Evolutionary conservation across 2,329 filamentous ascomycete genomes (phyloP), one percentile per base, ranked within the genome.

Genomic region (Alternaria sp.): DNA sequence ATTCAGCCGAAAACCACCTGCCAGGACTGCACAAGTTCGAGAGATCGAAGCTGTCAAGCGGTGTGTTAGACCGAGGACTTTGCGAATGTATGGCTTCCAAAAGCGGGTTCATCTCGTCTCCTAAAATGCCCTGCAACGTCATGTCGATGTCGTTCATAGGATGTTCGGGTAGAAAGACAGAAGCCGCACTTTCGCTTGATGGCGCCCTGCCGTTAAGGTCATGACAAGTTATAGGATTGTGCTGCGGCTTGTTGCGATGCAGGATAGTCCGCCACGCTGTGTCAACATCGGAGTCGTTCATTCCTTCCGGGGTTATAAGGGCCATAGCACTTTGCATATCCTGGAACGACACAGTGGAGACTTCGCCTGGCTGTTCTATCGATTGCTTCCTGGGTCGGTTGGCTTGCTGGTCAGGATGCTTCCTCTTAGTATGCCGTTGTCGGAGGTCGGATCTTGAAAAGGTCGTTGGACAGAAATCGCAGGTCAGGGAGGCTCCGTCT

Each of bases 361-460:
- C 37, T 24, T 9, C 7, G 9, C 11, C n/a, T 40, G n/a, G n/a
- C n/a, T 21, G 37, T 24, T 11, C 17, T 40, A 21, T 24, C 37
- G 17, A 21, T 21, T 40, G 17, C 23, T 40, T 42, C 60, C 8
- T 37, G 54, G 24, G 56, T 54, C 17, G 46, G 44, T 9, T 50
- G 33, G 33, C 57, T 17, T 60, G 31, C 11, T 57, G 40, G 11
- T 63, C 61, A 4, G 60, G 57, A 41, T 68, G 65, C 54, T 68
- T 63, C 33, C 63, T 60, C 39, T 63, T 69, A 28, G 66, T 28
- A 60, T 69, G 66, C 4, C 66, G 64, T n/a, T 52, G 57, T 10
- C 66, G 66, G 3, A 67, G 56, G 21, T 69, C 66, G 2, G 65
- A 58, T 5, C 66, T 61, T 28, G 64, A 67, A 36, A 67, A 69